Evolutionary conservation across 2,329 filamentous ascomycete genomes (phyloP), one percentile per base, ranked within the genome.

Genomic region (Xylaria multiplex): DNA sequence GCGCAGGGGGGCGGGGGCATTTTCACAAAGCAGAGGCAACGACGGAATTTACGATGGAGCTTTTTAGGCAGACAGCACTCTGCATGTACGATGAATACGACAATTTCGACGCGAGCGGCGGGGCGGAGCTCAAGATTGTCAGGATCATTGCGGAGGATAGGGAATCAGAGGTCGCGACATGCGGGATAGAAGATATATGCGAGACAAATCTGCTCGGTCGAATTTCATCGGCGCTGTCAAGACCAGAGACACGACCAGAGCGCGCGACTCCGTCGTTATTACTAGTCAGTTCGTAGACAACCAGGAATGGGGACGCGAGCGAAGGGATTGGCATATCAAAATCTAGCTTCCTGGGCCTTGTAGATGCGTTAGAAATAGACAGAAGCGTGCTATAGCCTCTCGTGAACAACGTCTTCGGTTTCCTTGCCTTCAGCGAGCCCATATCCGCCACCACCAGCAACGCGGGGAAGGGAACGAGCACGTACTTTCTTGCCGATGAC

Each of bases 211-310:
- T 52, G 19, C 14, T 52, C 35, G 43, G 24, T 22, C 57, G 46
- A 35, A 13, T 59, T 37, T 52, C 35, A 19, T 16, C 32, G 8
- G 14, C 19, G 11, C 19, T 30, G 22, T 3, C 24, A 6, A 32
- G 7, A 16, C 5, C 16, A 19, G 40, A 32, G 7, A 43, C 7
- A 16, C 16, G 6, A 48, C 16, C 14, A 14, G 22, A 52, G 46
- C n/a, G 30, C 14, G 5, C 5, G 32, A 27, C 35, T 32, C 46
- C 57, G 2, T 52, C 46, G 37, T 24, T 60, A 16, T 48, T 60
- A n/a, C 57, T 60, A 14, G 48, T 60, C 9, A 43, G 48, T n/a
- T 53, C 53, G 27, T 52, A 48, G 48, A 60, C 35, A 30, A 60
- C 37, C 27, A 53, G 58, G 37, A 52, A 24, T 11, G 37, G 58